These are phyloP conservation scores for Voacanga thouarsii DNA, from an alignment of 257 asterid genomes.

Conservation along the genomic window DNA sequence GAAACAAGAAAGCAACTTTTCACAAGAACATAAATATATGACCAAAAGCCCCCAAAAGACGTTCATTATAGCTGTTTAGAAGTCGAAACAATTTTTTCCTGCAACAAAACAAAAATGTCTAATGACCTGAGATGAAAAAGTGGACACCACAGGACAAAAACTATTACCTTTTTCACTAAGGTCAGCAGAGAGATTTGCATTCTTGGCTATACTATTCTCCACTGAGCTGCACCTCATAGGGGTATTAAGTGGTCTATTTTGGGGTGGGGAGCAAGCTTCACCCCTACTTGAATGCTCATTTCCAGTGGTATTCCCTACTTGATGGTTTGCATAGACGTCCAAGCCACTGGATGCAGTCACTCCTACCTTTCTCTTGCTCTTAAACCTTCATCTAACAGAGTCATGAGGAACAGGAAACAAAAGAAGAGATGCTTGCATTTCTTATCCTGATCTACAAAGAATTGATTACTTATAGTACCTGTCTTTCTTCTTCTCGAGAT, in stretches of 20 bases:
- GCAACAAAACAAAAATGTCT: neutral
- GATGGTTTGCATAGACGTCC: constrained; percentile 51
- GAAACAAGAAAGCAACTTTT: neutral
- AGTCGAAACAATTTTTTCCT: neutral
- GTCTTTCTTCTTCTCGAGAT: constrained; percentile 94
- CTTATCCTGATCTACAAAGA: constrained; percentile 9
- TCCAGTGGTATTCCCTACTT: constrained; percentile 34
- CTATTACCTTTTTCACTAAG: constrained; percentile 48
- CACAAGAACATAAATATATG: neutral
- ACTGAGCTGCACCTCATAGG: constrained; percentile 51
- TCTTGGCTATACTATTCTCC: constrained; percentile 42
- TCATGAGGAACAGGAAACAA: constrained; percentile 43
- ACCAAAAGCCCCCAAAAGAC: neutral
- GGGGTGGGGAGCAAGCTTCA: constrained; percentile 43
- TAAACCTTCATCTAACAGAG: constrained; percentile 93
- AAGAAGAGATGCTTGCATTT: constrained; percentile 17
- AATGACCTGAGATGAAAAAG: neutral
- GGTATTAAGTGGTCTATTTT: constrained; percentile 43
- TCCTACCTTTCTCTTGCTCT: constrained; percentile 83
- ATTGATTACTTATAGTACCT: constrained; percentile 53
- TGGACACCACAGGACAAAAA: constrained; percentile 12
- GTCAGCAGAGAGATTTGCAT: constrained; percentile 43
- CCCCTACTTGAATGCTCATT: constrained; percentile 38
- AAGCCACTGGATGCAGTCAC: constrained; percentile 46
- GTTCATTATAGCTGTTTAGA: neutral